These are phyloP conservation scores for Chaetomium strumarium DNA, from an alignment of 2,329 filamentous ascomycete genomes.

Conservation along the genomic window DNA sequence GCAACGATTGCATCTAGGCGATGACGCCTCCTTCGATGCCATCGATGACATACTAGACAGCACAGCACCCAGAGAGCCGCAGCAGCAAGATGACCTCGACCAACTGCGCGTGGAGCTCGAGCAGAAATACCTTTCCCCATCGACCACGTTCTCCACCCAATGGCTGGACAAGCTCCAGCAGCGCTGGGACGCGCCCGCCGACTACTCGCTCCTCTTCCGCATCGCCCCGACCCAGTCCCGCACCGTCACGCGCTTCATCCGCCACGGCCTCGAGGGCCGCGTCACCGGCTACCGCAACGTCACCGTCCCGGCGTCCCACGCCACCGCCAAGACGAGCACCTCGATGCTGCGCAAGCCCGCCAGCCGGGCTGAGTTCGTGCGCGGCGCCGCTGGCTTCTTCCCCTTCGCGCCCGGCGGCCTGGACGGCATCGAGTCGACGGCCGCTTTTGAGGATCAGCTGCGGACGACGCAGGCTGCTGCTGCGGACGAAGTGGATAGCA, in stretches of 20 bases:
- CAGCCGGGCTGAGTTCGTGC: constrained; percentile 80
- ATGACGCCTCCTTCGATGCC: constrained; percentile 26
- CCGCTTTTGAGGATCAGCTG: constrained; percentile 73
- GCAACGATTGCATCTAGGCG: constrained; percentile 42
- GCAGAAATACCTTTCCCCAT: constrained; percentile 70
- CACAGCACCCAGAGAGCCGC: constrained; percentile 36
- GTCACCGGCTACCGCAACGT: constrained; percentile 94
- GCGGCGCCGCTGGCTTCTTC: constrained; percentile 88
- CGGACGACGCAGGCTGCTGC: constrained; percentile 38
- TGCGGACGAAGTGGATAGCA: constrained; percentile 38
- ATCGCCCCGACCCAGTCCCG: constrained; percentile 87
- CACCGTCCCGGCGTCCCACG: constrained; percentile 81
- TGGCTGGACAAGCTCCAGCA: constrained; percentile 91
- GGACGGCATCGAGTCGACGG: constrained; percentile 78
- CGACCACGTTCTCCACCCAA: constrained; percentile 68
- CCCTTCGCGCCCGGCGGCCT: constrained; percentile 89
- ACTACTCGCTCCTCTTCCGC: constrained; percentile 79
- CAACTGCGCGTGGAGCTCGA: constrained; percentile 67
- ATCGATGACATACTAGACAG: constrained; percentile 56
- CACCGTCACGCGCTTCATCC: constrained; percentile 87
- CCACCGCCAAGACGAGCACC: constrained; percentile 91
- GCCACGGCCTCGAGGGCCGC: constrained; percentile 84
- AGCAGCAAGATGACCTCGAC: constrained; percentile 50
- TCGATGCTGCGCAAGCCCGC: constrained; percentile 83
- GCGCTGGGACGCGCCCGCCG: constrained; percentile 74